Percentiles rank a stretch among this genome's conserved stretches.
Conservation (phyloP, 768 basidiomycete species). For the Boletus tomentosulus region DNA sequence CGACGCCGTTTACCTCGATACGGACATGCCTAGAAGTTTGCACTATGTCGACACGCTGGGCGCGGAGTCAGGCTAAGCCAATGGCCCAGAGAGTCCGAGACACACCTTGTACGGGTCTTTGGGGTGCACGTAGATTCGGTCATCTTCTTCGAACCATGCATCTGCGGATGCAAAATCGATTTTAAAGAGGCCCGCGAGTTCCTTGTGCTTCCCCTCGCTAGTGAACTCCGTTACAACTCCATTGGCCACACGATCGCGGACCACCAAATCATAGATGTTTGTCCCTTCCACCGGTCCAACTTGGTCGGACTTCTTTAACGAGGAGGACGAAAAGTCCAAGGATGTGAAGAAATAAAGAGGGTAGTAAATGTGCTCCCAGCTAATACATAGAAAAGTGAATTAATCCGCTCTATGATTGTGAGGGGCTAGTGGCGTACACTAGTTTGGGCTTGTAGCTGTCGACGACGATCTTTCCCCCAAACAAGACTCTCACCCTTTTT, state of each 20-base stretch:
- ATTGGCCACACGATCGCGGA: constrained; percentile 37
- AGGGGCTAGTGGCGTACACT: constrained; percentile 41
- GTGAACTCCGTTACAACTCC: constrained; percentile 37
- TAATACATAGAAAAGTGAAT: constrained; percentile 18
- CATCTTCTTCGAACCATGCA: constrained; percentile 69
- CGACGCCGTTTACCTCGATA: constrained; percentile 56
- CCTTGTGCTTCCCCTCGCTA: constrained; percentile 26
- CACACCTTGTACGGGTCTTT: constrained; percentile 68
- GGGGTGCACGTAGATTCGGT: constrained; percentile 55
- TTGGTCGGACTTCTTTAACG: constrained; percentile 32
- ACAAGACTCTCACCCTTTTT: constrained; percentile 53
- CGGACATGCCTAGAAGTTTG: constrained; percentile 59
- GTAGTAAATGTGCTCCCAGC: constrained; percentile 54
- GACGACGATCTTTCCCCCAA: constrained; percentile 47
- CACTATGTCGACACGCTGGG: constrained; percentile 58
- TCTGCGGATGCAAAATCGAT: constrained; percentile 49
- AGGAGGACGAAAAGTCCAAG: constrained; percentile 42
- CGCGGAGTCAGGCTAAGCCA: neutral
- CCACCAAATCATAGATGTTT: constrained; percentile 44
- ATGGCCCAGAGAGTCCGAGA: neutral
- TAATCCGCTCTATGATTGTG: neutral
- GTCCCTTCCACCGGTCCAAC: constrained; percentile 29
- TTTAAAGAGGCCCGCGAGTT: constrained; percentile 45
- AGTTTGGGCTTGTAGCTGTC: constrained; percentile 56
- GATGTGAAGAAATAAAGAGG: constrained; percentile 52